Conservation (phyloP, 805 yeast species). For the Saturnispora bothae region DNA sequence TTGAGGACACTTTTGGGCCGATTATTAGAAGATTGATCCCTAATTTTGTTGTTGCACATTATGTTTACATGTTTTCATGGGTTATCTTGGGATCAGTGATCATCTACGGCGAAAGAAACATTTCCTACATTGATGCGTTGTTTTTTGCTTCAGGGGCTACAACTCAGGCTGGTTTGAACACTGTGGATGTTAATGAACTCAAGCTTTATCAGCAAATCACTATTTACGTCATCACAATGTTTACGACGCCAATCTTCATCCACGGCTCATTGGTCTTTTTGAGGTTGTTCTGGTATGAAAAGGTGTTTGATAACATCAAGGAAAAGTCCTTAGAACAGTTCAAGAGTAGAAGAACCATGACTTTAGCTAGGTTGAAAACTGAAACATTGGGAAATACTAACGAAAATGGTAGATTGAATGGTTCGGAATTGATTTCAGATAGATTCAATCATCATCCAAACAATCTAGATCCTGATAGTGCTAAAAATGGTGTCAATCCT, state of each 20-base stretch:
- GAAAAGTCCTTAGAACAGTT: slow-evolving; percentile 67
- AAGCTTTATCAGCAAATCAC: slow-evolving; percentile 71
- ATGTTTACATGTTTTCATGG: slow-evolving; percentile 54
- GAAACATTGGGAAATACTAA: slow-evolving; percentile 19
- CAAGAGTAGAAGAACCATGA: slow-evolving; percentile 72
- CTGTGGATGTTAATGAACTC: slow-evolving; percentile 56
- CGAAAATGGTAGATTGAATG: slow-evolving; percentile 20
- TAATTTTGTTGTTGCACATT: slow-evolving; percentile 55
- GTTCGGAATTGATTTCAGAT: slow-evolving; percentile 22
- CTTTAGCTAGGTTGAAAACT: slow-evolving; percentile 42
- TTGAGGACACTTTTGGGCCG: slow-evolving; percentile 33
- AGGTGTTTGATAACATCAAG: slow-evolving; percentile 74
- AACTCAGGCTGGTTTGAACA: slow-evolving; percentile 89
- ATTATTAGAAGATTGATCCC: slow-evolving; percentile 34
- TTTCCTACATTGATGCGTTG: slow-evolving; percentile 65
- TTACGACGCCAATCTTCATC: slow-evolving; percentile 82
- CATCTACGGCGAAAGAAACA: slow-evolving; percentile 62
- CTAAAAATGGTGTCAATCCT: no score
- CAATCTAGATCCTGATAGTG: no score
- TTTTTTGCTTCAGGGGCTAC: slow-evolving; percentile 67
- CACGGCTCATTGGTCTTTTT: slow-evolving; percentile 70
- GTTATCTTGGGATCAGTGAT: slow-evolving; percentile 61
- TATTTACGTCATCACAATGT: slow-evolving; percentile 48
- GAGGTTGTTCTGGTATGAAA: slow-evolving; percentile 82
- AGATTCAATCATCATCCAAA: slow-evolving; percentile 12